Percentiles rank a stretch among this genome's conserved stretches.
Conservation (phyloP, 441 rosid species). For the Pelargonium australe region DNA sequence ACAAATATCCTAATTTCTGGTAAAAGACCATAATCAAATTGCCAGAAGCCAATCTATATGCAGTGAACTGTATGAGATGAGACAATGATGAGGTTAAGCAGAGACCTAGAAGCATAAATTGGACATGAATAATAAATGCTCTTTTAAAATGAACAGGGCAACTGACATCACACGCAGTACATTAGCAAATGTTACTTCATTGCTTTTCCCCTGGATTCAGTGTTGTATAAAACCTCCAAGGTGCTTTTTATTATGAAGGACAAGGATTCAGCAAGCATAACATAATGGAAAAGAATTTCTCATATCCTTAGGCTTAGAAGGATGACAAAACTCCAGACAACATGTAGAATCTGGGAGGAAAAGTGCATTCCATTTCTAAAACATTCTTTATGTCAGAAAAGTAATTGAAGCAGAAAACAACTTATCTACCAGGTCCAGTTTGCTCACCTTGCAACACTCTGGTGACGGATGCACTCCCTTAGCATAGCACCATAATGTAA, state of each 20-base stretch:
- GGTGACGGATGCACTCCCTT: constrained; percentile 97
- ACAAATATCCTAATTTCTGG: no score
- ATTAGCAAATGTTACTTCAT: not conserved
- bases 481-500: constrained; percentile 96
- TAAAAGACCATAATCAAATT: no score
- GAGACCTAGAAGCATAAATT: no score
- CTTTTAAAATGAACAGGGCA: no score
- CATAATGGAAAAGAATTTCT: constrained; percentile 1
- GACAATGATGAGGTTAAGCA: no score
- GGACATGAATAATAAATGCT: no score
- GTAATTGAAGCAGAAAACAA: not conserved
- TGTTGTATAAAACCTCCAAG: not conserved
- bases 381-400: not conserved
- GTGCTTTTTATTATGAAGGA: not conserved
- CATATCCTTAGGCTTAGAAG: not conserved
- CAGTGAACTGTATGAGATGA: no score
- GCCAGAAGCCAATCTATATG: no score
- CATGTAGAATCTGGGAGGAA: not conserved
- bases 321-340: not conserved
- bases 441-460: constrained; percentile 77
- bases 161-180: not conserved
- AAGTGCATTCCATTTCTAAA: not conserved
- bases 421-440: constrained; percentile 7
- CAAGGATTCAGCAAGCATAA: not conserved
- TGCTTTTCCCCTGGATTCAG: not conserved